Percentiles rank a stretch among this genome's conserved stretches.
phyloP scores from a whole-genome alignment of 2,329 filamentous ascomycete species.

The Bipolaris oryzae region DNA sequence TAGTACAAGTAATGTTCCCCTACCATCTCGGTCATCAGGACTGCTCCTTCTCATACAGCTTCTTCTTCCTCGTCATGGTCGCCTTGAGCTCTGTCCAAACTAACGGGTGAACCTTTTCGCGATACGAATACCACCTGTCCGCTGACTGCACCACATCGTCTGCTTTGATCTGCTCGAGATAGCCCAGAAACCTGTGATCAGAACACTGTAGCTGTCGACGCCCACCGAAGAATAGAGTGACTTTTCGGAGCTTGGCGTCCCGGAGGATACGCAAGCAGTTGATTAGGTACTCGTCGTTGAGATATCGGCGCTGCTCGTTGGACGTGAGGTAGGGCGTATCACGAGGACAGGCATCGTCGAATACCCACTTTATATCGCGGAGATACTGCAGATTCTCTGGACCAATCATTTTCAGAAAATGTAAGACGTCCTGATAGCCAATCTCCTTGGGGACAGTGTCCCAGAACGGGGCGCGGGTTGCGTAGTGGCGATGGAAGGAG shows the following conservation, averaged over 20 bases:
- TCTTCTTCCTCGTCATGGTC: slow-evolving; percentile 46
- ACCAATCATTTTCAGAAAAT: slow-evolving; percentile 56
- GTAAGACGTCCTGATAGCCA: slow-evolving; percentile 54
- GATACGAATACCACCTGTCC: slow-evolving; percentile 21
- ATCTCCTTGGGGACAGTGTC: slow-evolving; percentile 52
- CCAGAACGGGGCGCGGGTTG: slow-evolving; percentile 51
- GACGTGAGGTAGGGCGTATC: slow-evolving; percentile 47
- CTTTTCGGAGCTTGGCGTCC: slow-evolving; percentile 50
- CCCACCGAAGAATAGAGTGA: slow-evolving; percentile 53
- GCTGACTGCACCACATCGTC: slow-evolving; percentile 47
- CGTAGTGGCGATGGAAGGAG: slow-evolving; percentile 49
- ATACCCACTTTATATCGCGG: slow-evolving; percentile 52
- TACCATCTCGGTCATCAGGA: background rate
- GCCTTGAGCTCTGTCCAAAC: slow-evolving; percentile 44
- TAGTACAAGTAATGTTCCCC: background rate
- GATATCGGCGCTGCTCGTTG: slow-evolving; percentile 55
- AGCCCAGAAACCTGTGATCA: slow-evolving; percentile 54
- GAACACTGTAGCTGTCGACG: slow-evolving; percentile 41
- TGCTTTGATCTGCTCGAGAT: slow-evolving; percentile 53
- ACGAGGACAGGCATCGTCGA: slow-evolving; percentile 54
- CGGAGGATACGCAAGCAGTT: slow-evolving; percentile 54
- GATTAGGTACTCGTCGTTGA: slow-evolving; percentile 55
- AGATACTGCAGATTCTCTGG: slow-evolving; percentile 54
- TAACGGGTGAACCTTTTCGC: slow-evolving; percentile 42
- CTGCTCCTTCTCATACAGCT: slow-evolving; percentile 39